Evolutionary conservation across 73 alveolate genomes (phyloP), one percentile per base, ranked within the genome.

Genomic region (Stentor roeselii): DNA sequence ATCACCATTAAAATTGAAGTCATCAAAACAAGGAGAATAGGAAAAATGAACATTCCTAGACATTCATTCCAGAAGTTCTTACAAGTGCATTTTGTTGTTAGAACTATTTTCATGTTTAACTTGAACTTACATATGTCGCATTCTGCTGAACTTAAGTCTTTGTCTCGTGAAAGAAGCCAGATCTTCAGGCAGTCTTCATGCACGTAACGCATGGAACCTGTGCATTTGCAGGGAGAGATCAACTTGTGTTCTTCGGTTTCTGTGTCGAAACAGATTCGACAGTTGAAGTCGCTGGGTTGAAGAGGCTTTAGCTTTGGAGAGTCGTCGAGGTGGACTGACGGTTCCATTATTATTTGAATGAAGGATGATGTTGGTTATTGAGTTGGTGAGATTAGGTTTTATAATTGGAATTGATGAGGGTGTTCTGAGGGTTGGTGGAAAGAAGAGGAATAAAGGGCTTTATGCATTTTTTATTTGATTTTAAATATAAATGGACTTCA

Each of bases 181-280:
- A 86, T 85, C 86, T 91, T 91, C 39, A 95, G 86, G 84, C 98
- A 93, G 42, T 90, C 92, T 75, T 90, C 87, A 82, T 93, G 97
- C 42, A 89, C 85, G 84, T 80, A 95, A 34, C 89, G 87, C 76
- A 93, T 91, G 61, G 95, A 86, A 27, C 97, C 99, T 31, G 90
- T 86, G 42, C 99, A 95, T 59, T 91, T 76, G 85, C 99, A 95
- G 1, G 96, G 84, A 21, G 84, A 31, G 0, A 76, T 76, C 39
- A 76, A 2, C 14, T 15, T 34, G 0, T 76, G 60, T 6, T 21
- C 34, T 37, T 76, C 75, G 11, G 60, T n/a, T 39, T 76, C 74
- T 36, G 67, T 21, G 2, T 82, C 83, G 2, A 36, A 82, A 2
- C 86, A 82, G 27, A 82, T 67, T 2, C 37, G 42, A 67, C 89